Base-by-base conservation (phyloP, 306 rosid species). In the Betula pendula region DNA sequence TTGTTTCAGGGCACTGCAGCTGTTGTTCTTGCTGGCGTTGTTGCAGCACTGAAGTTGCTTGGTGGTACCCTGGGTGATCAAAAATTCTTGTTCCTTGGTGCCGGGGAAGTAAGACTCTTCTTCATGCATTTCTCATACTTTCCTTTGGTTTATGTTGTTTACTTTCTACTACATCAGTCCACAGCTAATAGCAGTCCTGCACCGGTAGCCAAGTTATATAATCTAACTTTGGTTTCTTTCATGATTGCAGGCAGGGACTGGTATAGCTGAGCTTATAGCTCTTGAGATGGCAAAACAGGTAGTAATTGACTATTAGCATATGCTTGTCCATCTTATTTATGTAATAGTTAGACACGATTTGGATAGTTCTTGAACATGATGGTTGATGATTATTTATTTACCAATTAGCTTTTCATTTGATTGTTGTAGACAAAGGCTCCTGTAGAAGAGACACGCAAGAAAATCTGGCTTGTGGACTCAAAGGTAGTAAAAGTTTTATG, bases 381-480 rank as follows among this genome's bases (percentile, higher is more conserved):
- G 62, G 62, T 74, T 5, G 25, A 59, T 68, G 56, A 53, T 80
- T 53, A 31, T 66, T 66, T 43, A 31, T 68, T 40, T 47, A 70
- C 52, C 40, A 69, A 33, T 17, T 17, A 38, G 2, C 38, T 62
- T 59, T 8, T 62, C 68, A 38, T 24, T 73, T 31, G 38, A 73
- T 44, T 86, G 44, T 56, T 75, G 53, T 74, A 93, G 98, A 81
- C 92, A 48, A 91, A 88, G 44, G 20, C 42, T 69, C 96, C 97
- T 15, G 59, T 93, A 70, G 96, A 93, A 87, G 97, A 89, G 89
- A 73, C 87, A 29, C 96, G 93, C 72, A 93, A 93, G 85, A 88
- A 85, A 87, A 93, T 93, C 79, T 93, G 93, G 97, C 97, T 93
- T 44, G 97, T 93, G 42, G 98, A 93, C 82, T 93, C 98, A 31